Base-by-base conservation (phyloP, 2,329 filamentous ascomycete genomes). In the Periconia sp. region DNA sequence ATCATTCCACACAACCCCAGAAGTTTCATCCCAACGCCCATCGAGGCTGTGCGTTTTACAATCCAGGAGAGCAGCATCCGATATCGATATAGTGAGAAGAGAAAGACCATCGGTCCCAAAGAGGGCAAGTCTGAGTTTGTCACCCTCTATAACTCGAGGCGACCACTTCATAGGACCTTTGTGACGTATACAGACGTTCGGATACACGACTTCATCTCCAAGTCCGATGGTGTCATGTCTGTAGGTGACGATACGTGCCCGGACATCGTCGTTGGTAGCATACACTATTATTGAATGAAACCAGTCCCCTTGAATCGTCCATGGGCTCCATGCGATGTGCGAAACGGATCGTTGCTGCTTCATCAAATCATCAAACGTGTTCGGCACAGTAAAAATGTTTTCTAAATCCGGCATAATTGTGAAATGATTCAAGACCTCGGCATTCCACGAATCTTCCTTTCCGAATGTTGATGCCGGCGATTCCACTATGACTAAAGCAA, bases 21-120 rank as follows among this genome's bases (percentile, higher is more conserved):
- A 70, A 3, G 76, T 56, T 10, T 66, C 53, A 50, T 79, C 76
- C 74, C 76, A 78, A n/a, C 73, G 67, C n/a, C 61, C 68, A 47
- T 77, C 73, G 2, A 77, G 66, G 47, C 74, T 59, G 49, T 74
- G 73, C 3, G 52, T 60, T 19, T 46, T 47, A 15, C 53, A 50
- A 2, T 58, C 50, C 1, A 67, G 45, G 2, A 67, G 60, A 1
- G 60, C 63, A 10, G 60, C 67, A 53, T 73, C 60, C 3, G 46
- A 47, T 7, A 55, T 45, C 2, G 62, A 67, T 31, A 72, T 54
- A 11, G 52, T 65, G 18, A 72, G 51, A 33, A 61, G 63, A 6
- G 68, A 55, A 5, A 74, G 56, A 10, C 64, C 60, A 3, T 64
- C 56, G 13, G 53, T 55, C 1, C 65, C 65, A 47, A 77, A 76